Evolutionary conservation across 768 basidiomycete genomes (phyloP).

Genomic region (Ramaria sp.): DNA sequence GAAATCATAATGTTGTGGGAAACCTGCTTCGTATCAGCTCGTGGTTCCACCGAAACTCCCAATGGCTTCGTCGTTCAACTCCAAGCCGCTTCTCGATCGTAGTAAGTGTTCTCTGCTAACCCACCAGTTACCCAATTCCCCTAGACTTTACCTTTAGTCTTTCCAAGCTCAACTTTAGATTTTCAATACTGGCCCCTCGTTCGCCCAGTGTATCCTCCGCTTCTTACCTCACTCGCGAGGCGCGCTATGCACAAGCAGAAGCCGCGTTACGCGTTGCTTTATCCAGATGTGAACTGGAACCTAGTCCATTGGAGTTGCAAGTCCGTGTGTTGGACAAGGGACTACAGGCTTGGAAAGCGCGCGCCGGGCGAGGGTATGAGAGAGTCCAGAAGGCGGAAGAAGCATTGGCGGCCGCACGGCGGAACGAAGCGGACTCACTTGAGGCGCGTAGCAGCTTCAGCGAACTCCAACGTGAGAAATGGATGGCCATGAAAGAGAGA

Average conservation of each 20-base stretch:
- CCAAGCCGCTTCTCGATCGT: not conserved
- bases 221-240: not conserved
- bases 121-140: not conserved
- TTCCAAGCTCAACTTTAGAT: not conserved
- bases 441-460: conserved; percentile 17
- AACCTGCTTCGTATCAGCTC: not conserved
- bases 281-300: conserved; percentile 23
- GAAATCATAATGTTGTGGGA: not conserved
- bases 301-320: conserved; percentile 34
- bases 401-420: conserved; percentile 26
- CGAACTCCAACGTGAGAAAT: conserved; percentile 35
- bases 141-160: not conserved
- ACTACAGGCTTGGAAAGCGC: conserved; percentile 30
- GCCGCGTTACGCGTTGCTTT: conserved; percentile 28
- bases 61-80: not conserved
- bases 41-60: not conserved
- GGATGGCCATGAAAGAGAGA: conserved; percentile 35
- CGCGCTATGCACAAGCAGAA: conserved; percentile 37
- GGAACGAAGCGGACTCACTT: conserved; percentile 29
- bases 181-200: not conserved
- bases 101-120: not conserved
- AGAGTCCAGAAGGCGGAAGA: conserved; percentile 22
- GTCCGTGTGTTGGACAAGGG: conserved; percentile 35
- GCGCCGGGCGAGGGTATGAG: conserved; percentile 35
- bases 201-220: not conserved